Percentiles rank a stretch among this genome's conserved stretches.
These are phyloP conservation scores for Fusarium metavorans DNA, from an alignment of 2,329 filamentous ascomycete genomes.

Conservation along the genomic window DNA sequence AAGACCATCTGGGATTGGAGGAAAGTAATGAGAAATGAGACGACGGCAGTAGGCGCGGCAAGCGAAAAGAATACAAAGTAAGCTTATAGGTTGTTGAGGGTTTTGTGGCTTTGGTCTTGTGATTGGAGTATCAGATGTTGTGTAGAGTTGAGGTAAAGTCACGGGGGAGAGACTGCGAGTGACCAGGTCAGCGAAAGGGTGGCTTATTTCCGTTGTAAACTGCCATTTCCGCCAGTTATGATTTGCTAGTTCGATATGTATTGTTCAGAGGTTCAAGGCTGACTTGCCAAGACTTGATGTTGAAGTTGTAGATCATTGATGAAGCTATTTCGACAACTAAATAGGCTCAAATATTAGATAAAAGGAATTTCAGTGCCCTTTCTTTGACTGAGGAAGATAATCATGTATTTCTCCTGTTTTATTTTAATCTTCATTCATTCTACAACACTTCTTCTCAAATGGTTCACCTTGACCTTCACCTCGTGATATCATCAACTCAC, in stretches of 20 bases:
- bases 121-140: conserved; percentile 14
- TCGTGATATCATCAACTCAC: not conserved
- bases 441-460: not conserved
- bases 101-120: not conserved
- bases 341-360: not conserved
- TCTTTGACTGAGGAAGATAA: too few relatives aligned
- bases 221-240: not conserved
- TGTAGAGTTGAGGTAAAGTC: not conserved
- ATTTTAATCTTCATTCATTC: not conserved
- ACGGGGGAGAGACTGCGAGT: not conserved
- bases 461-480: not conserved
- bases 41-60: conserved; percentile 17
- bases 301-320: not conserved
- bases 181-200: not conserved
- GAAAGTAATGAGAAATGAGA: not conserved
- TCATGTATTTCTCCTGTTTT: not conserved
- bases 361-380: not conserved
- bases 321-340: not conserved
- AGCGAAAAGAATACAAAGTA: conserved; percentile 11
- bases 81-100: conserved; percentile 8
- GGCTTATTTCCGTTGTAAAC: not conserved
- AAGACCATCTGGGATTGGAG: conserved; percentile 7
- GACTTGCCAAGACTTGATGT: not conserved
- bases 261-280: not conserved
- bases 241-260: not conserved